Percentiles rank a stretch among this genome's conserved stretches.
phyloP scores from a whole-genome alignment of 108 stramenopile genomes.

The Nitzschia sp. region DNA sequence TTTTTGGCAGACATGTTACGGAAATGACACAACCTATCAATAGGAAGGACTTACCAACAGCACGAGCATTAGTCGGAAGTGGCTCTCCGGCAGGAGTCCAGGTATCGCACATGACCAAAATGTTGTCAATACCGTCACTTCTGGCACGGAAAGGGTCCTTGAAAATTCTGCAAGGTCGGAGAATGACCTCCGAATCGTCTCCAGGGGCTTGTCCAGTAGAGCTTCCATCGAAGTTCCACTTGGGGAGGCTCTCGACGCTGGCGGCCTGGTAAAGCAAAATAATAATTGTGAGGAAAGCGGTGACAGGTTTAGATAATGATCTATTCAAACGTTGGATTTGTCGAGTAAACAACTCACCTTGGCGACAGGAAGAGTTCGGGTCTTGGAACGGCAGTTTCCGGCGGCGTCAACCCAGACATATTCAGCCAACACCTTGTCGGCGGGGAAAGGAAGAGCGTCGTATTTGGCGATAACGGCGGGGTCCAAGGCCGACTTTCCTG shows the following conservation, averaged over 20 bases:
- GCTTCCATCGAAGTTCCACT: conserved; percentile 97
- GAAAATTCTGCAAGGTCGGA: conserved; percentile 85
- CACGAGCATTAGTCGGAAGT: conserved; percentile 83
- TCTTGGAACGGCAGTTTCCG: conserved; percentile 86
- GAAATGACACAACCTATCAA: neutral
- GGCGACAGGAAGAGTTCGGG: conserved; percentile 73
- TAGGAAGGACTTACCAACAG: conserved; percentile 57
- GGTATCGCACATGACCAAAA: conserved; percentile 96
- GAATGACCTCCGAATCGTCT: conserved; percentile 95
- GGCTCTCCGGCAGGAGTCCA: conserved; percentile 91
- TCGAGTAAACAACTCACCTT: conserved; percentile 27
- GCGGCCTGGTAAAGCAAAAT: conserved; percentile 19
- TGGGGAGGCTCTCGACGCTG: conserved; percentile 68
- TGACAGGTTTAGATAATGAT: neutral
- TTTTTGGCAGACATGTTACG: conserved; percentile 41
- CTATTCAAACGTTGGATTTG: neutral
- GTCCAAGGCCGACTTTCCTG: conserved; percentile 76
- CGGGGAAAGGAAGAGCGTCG: conserved; percentile 65
- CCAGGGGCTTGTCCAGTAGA: conserved; percentile 96
- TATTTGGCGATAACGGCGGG: conserved; percentile 68
- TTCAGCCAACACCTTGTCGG: conserved; percentile 77
- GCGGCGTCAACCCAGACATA: conserved; percentile 93
- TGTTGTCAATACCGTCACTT: conserved; percentile 78
- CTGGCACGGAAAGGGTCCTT: conserved; percentile 93
- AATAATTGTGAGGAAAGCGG: neutral